Evolutionary conservation across 768 basidiomycete species (phyloP), one percentile per base, ranked within the genome.

Genomic region (Boletus pseudopeckii): DNA sequence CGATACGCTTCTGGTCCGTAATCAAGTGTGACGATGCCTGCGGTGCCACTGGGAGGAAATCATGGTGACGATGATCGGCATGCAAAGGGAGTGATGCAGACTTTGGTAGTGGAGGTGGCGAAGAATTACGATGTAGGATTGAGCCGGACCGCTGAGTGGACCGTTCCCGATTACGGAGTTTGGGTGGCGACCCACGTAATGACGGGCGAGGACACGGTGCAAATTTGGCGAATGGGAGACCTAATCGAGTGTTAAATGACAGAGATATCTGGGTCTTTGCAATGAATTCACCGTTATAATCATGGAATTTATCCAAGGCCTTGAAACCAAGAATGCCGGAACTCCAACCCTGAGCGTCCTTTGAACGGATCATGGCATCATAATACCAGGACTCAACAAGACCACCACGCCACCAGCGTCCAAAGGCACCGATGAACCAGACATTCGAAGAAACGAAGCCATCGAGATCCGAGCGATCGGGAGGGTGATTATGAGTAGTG

Each of bases 401-500:
- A 38, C 90, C 90, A 42, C 88, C 91, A 44, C 86, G 76, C 87
- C 90, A 95, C 93, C 93, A 96, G 57, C 80, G 83, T 1, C 93
- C 93, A 71, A 95, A 95, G 11, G 86, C 86, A 30, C 93, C 93
- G 56, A 96, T 77, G 71, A 90, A 96, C 88, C 92, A 92, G 34
- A 87, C 83, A 71, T 94, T 88, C 28, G 83, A 79, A 53, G 85
- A 74, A 59, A 83, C 76, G 58, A 79, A 75, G 52, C 67, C 71
- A 61, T 82, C 79, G 30, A 54, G 55, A 48, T 72, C 67, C 14
- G 69, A 66, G 36, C 66, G 61, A 51, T 74, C 65, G 38, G 61
- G 49, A 18, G 58, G 55, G 22, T 61, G 64, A 49, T 34, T 48
- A 6, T 56, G 65, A 7, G 55, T 20, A 47, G 18, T 63, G 65